Base-by-base conservation (phyloP, 2,329 filamentous ascomycete genomes). In the Chrysoporthe cubensis region DNA sequence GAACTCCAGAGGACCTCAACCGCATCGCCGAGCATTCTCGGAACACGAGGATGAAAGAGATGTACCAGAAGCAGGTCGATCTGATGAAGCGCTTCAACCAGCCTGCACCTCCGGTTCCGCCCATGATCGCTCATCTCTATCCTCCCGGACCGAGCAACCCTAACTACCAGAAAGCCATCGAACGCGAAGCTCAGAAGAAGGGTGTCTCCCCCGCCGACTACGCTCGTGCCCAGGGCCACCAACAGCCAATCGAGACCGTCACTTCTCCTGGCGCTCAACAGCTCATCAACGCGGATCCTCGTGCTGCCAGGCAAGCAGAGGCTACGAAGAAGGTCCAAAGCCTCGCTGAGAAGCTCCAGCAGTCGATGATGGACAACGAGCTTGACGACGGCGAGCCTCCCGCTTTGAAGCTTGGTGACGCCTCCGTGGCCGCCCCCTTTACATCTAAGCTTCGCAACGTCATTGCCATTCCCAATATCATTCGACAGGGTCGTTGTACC, bases 371-470 rank as follows among this genome's bases (percentile, higher is more conserved):
- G 90, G 93, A 97, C 75, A 87, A 88, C 64, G 93, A 97, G 76
- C 82, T 98, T 66, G 92, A 93, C 72, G 93, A 96, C 64, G 90
- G 89, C 73, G 96, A 98, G 79, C 95, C 96, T 0, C 96, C 96
- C 1, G 94, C 94, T 2, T 93, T 99, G 78, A 99, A 99, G 83
- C 88, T 99, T 57, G 96, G 96, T 71, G 96, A 99, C 79, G 96
- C 96, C 7, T 99, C 96, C 0, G 95, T 98, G 65, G 96, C 96
- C 52, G 96, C 96, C 0, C 96, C 96, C 0, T 99, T 99, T 79
- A 99, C 96, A 0, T 97, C 93, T 78, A 99, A 99, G 82, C 87
- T 99, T 56, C 92, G 94, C 73, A 97, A 99, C 75, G 96, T 99
- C 68, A 88, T 99, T 74, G 96, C 96, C 48, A 94, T 99, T 68